A percentile compares a stretch with the other conserved stretches of the same genome.
phyloP scores from a whole-genome alignment of 2,329 filamentous ascomycete species.

The Blumeriella jaapii region DNA sequence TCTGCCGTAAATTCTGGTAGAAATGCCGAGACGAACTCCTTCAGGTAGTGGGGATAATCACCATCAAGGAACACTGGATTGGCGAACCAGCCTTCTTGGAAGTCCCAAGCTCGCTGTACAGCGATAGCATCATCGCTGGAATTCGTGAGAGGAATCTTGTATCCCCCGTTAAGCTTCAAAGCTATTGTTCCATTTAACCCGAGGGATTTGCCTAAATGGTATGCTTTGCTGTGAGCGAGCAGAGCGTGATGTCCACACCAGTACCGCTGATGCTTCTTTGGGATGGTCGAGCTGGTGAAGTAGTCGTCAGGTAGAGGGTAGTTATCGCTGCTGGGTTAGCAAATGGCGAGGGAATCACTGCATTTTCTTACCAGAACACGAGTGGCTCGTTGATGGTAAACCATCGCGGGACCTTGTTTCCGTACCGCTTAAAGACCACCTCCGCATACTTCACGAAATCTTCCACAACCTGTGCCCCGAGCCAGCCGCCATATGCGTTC shows the following conservation, averaged over 20 bases:
- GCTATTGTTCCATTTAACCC: too few species aligned
- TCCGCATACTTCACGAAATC: conserved; percentile 43
- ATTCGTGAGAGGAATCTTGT: too few species aligned
- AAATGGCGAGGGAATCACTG: conserved; percentile 13
- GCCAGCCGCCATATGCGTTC: conserved; percentile 33
- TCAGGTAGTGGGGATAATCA: conserved; percentile 38
- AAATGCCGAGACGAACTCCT: conserved; percentile 33
- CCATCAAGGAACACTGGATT: conserved; percentile 35
- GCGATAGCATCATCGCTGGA: conserved; percentile 23
- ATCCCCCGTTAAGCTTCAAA: too few species aligned
- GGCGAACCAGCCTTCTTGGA: conserved; percentile 37
- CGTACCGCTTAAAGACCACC: conserved; percentile 39
- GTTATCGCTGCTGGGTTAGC: too few species aligned
- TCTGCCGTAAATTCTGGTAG: conserved; percentile 34
- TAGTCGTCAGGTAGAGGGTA: not conserved
- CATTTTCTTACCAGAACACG: too few species aligned
- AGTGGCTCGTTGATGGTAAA: conserved; percentile 45
- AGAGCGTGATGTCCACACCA: conserved; percentile 36
- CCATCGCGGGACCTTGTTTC: conserved; percentile 40
- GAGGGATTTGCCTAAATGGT: too few species aligned
- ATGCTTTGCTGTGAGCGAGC: conserved; percentile 37
- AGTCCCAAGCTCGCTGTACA: conserved; percentile 29
- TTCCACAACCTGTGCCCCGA: conserved; percentile 36
- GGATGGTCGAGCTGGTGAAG: conserved; percentile 26
- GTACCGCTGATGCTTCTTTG: too few species aligned